Base-by-base conservation (phyloP, 306 rosid species). In the Dalbergia oliveri region DNA sequence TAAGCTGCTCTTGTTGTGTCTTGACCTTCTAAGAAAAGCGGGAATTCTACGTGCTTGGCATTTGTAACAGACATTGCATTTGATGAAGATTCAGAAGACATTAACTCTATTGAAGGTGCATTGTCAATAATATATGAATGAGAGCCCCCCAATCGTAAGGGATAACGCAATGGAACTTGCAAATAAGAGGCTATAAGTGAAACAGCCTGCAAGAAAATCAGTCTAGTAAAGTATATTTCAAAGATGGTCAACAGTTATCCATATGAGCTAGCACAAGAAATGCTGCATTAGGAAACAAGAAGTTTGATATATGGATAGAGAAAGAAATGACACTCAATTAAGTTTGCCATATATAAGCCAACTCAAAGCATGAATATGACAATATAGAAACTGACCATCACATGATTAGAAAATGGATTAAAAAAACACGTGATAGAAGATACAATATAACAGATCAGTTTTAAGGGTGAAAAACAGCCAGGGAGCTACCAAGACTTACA, bases 1-100 rank as follows among this genome's bases (percentile, higher is more conserved):
- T 96, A 96, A 78, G 94, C 97, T 9, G 97, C 96, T 84, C 91
- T 93, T 34, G 98, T 93, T 66, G 96, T 96, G 87, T 96, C 99
- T 82, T 93, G 98, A 63, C 98, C 99, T 66, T 96, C 97, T 83
- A 91, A 85, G 82, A 87, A 93, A 12, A 96, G 98, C 59, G 99
- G 98, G 76, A 96, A 96, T 76, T 91, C 97, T 76, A 89, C 83
- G 44, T 82, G 89, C 82, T 88, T 96, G 83, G 43, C 72, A 53
- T 85, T 87, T 76, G 84, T 67, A 76, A 58, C 72, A 80, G 80
- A 75, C 70, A 58, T 76, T 67, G 71, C 56, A 79, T 82, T 86
- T 77, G 88, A 79, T 39, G 91, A 84, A 34, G 86, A 75, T 80
- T 88, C 96, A 54, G 93, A 80, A 53, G 86, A 70, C 51, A 89